These are phyloP conservation scores for Komagataella populi DNA, from an alignment of 805 yeast genomes.

Conservation along the genomic window DNA sequence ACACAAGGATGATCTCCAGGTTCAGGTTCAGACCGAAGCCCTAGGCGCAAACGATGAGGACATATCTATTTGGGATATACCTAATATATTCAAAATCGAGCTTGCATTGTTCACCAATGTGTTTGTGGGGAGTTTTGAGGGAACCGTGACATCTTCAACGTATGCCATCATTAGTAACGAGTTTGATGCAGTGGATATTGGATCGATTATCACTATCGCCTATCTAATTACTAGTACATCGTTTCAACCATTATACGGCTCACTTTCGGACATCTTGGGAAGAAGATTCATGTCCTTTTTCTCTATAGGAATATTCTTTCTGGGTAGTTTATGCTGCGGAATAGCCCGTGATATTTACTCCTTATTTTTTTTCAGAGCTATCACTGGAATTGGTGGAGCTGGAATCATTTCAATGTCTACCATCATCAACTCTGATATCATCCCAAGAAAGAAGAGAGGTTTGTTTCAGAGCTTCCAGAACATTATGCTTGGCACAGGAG, in stretches of 20 bases:
- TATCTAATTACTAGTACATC: conserved; percentile 27
- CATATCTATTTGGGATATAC: conserved; percentile 6
- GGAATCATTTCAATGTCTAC: conserved; percentile 69
- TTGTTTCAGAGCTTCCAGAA: conserved; percentile 75
- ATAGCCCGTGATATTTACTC: conserved; percentile 23
- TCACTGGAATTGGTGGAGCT: conserved; percentile 84
- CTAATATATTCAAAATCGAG: conserved; percentile 19
- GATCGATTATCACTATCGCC: conserved; percentile 28
- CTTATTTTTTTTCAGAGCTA: conserved; percentile 43
- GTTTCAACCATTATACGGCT: conserved; percentile 42
- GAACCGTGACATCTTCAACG: conserved; percentile 34
- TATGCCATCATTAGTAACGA: conserved; percentile 31
- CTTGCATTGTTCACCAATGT: conserved; percentile 21
- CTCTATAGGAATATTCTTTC: conserved; percentile 16
- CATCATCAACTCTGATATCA: conserved; percentile 62
- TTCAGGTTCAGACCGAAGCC: neutral
- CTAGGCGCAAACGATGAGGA: neutral
- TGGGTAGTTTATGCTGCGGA: conserved; percentile 29
- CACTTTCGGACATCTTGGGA: conserved; percentile 40
- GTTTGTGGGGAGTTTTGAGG: conserved; percentile 32
- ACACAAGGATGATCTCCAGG: neutral
- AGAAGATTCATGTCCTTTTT: conserved; percentile 23
- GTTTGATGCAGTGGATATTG: conserved; percentile 19
- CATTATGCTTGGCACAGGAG: conserved; percentile 63
- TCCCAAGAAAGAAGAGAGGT: conserved; percentile 67